A percentile compares a stretch with the other conserved stretches of the same genome.
These are phyloP conservation scores for Epichloe coenophiala DNA, from an alignment of 2,329 filamentous ascomycete species.

Conservation along the genomic window DNA sequence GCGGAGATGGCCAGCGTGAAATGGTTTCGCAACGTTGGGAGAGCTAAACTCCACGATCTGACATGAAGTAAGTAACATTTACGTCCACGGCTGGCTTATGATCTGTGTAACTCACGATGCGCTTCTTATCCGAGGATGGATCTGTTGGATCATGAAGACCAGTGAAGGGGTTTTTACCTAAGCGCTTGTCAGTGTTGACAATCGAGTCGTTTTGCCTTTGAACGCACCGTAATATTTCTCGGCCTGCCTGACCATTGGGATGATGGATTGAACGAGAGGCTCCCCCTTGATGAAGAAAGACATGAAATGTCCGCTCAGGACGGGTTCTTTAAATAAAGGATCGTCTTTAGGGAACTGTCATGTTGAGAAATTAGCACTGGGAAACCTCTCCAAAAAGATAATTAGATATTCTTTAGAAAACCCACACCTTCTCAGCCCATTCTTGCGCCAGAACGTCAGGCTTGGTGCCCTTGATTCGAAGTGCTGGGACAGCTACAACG, in stretches of 20 bases:
- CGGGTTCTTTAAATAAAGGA: conserved; percentile 58
- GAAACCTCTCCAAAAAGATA: background rate
- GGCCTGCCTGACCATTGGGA: conserved; percentile 55
- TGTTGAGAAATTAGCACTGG: background rate
- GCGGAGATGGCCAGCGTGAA: conserved; percentile 65
- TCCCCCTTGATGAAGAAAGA: conserved; percentile 68
- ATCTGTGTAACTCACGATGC: conserved; percentile 22
- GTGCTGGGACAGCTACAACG: conserved; percentile 63
- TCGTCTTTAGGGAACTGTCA: conserved; percentile 59
- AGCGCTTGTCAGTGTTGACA: conserved; percentile 13
- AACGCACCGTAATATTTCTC: conserved; percentile 33
- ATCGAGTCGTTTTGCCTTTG: too few species aligned
- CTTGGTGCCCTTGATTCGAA: conserved; percentile 61
- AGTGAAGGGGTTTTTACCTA: conserved; percentile 46
- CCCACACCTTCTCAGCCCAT: conserved; percentile 43
- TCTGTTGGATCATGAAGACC: conserved; percentile 50
- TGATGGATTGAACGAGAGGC: conserved; percentile 49
- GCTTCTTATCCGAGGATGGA: conserved; percentile 47
- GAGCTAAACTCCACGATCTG: conserved; percentile 68
- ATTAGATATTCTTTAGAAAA: background rate
- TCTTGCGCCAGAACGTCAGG: conserved; percentile 47
- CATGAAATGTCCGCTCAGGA: conserved; percentile 53
- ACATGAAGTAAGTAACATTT: background rate
- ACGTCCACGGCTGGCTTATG: background rate
- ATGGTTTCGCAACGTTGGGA: conserved; percentile 77